Evolutionary conservation across 2,329 filamentous ascomycete species (phyloP).

Genomic region (Alternaria sp.): DNA sequence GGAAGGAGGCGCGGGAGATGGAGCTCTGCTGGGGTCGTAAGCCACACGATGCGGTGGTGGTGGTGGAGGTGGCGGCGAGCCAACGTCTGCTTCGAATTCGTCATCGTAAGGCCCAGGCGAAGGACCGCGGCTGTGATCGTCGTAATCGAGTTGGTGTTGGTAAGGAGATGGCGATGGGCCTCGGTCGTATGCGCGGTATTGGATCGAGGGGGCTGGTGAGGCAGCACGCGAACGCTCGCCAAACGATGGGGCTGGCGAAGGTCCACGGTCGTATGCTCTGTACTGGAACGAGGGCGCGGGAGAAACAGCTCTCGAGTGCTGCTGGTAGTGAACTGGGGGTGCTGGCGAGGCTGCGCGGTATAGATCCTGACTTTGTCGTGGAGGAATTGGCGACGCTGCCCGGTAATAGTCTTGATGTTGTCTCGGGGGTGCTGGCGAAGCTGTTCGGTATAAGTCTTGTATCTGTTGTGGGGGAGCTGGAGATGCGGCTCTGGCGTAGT

Average conservation of each 20-base stretch:
- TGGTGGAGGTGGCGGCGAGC: conserved; percentile 80
- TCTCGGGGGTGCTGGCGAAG: conserved; percentile 22
- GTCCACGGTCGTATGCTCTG: conserved; percentile 29
- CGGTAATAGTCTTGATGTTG: conserved; percentile 6
- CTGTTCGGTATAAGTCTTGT: conserved; percentile 29
- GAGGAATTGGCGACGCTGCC: conserved; percentile 33
- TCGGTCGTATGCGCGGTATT: conserved; percentile 46
- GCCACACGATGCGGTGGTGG: conserved; percentile 77
- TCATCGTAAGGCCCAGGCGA: conserved; percentile 44
- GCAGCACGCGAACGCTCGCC: conserved; percentile 32
- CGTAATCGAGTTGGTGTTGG: conserved; percentile 25
- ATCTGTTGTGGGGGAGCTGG: conserved; percentile 38
- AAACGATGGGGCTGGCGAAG: conserved; percentile 42
- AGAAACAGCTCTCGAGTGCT: conserved; percentile 41
- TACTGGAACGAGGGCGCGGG: conserved; percentile 36
- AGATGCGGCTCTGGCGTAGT: conserved; percentile 33
- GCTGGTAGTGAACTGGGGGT: conserved; percentile 32
- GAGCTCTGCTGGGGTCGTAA: conserved; percentile 54
- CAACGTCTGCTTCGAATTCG: conserved; percentile 26
- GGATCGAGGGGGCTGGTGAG: conserved; percentile 45
- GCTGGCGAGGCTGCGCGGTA: conserved; percentile 31
- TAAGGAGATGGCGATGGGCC: conserved; percentile 51
- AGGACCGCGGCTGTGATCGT: conserved; percentile 25
- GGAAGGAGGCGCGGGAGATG: conserved; percentile 42
- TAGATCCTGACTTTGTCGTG: neutral